These are phyloP conservation scores for Pachyrhizus erosus DNA, from an alignment of 306 rosid genomes.

Conservation along the genomic window DNA sequence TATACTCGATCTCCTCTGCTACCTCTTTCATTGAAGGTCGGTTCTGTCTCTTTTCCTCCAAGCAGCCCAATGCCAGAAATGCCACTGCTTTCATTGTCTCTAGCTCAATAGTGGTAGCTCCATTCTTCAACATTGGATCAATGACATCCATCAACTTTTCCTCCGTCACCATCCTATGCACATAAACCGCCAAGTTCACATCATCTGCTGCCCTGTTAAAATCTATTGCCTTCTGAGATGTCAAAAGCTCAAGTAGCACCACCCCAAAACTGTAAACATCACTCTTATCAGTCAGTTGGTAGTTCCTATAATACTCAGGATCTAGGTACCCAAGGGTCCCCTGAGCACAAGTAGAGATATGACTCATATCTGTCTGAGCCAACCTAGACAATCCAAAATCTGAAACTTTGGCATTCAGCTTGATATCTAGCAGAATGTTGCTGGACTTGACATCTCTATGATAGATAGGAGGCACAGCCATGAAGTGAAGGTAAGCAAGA, in stretches of 20 bases:
- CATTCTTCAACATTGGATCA: slow-evolving; percentile 64
- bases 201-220: slow-evolving; percentile 68
- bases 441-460: slow-evolving; percentile 88
- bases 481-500: slow-evolving; percentile 77
- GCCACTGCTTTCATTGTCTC: slow-evolving; percentile 84
- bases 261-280: slow-evolving; percentile 83
- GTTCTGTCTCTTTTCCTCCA: slow-evolving; percentile 83
- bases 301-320: slow-evolving; percentile 77
- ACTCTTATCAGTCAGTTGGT: slow-evolving; percentile 74
- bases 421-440: slow-evolving; percentile 66
- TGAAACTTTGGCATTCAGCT: slow-evolving; percentile 67
- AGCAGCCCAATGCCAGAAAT: slow-evolving; percentile 75
- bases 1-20: slow-evolving; percentile 72
- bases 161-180: slow-evolving; percentile 62
- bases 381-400: slow-evolving; percentile 78
- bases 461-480: slow-evolving; percentile 80
- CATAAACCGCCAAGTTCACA: slow-evolving; percentile 81
- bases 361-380: slow-evolving; percentile 83
- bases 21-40: slow-evolving; percentile 91
- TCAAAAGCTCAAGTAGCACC: slow-evolving; percentile 70
- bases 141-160: slow-evolving; percentile 67
- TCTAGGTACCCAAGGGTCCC: slow-evolving; percentile 82
- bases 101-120: slow-evolving; percentile 58
- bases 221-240: slow-evolving; percentile 78
- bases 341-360: slow-evolving; percentile 83